Evolutionary conservation across 208 protist genomes (phyloP), one percentile per base, ranked within the genome.

Genomic region (Trypanosoma vivax): DNA sequence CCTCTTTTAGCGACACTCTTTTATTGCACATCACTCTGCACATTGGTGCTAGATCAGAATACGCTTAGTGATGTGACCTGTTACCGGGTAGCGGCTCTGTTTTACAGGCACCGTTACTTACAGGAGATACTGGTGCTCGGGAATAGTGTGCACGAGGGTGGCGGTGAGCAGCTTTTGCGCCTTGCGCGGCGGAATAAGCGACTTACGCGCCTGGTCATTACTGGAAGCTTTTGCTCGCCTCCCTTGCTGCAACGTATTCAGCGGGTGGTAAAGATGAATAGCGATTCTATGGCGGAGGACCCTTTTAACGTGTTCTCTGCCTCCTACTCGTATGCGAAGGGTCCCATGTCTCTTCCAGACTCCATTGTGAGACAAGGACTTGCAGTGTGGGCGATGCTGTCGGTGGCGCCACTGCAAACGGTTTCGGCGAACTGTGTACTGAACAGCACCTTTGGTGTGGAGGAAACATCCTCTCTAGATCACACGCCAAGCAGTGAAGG

Each of bases 351-450:
- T n/a, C 67, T 94, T 38, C 74, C 80, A 1, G 31, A 51, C n/a
- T 21, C 39, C 35, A 68, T 78, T 35, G 45, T 76, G 41, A 73
- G 73, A 56, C 58, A 73, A 39, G 87, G 76, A 35, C 69, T 90
- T 45, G 65, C 50, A 13, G 71, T 88, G 48, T 94, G 87, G 83
- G 70, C 80, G 14, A 83, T 89, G 80, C 70, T 94, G 11, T 76
- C 69, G 2, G 65, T 67, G 16, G 47, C 70, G 4, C 69, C 87
- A 16, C 50, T 89, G 23, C 77, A 73, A 7, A 73, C 83, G 51
- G 64, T 79, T 1, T 63, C 82, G 46, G 79, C 84, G 45, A 82
- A 76, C 73, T 60, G 73, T 51, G 73, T 66, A 56, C 83, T 83
- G 64, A 49, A 43, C 39, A 91, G 76, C n/a, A 85, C 72, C 6